These are phyloP conservation scores for Amphibolis antarctica DNA, from an alignment of 106 monocot species.

Conservation along the genomic window DNA sequence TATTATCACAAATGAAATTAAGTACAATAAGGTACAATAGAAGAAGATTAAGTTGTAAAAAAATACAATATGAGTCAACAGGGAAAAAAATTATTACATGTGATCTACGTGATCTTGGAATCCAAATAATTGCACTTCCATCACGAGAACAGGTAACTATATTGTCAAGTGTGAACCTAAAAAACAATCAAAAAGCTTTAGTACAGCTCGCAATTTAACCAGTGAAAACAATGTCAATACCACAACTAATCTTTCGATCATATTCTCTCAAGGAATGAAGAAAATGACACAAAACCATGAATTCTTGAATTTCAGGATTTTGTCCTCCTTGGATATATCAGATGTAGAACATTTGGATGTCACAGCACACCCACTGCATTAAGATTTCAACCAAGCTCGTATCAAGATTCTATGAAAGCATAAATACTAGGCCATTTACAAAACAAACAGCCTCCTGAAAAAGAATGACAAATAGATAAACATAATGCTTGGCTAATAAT, in stretches of 20 bases:
- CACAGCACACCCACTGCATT: conserved; percentile 79
- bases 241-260: neutral
- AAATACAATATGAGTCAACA: conserved; percentile 1
- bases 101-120: conserved; percentile 84
- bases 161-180: conserved; percentile 97
- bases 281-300: conserved; percentile 49
- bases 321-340: conserved; percentile 81
- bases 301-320: conserved; percentile 86
- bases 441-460: no score
- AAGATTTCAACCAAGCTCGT: no score
- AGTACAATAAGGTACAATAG: neutral
- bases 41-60: neutral
- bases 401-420: no score
- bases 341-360: conserved; percentile 42
- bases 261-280: neutral
- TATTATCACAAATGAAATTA: neutral
- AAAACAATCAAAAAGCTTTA: conserved; percentile 9
- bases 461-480: no score
- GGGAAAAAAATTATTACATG: conserved; percentile 64
- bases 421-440: no score
- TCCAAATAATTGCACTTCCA: conserved; percentile 99
- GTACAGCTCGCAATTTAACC: neutral
- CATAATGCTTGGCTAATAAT: neutral
- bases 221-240: conserved; percentile 1
- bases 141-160: conserved; percentile 99